Conservation (phyloP, 768 basidiomycete species). For the Cystofilobasidium bisporidii region DNA sequence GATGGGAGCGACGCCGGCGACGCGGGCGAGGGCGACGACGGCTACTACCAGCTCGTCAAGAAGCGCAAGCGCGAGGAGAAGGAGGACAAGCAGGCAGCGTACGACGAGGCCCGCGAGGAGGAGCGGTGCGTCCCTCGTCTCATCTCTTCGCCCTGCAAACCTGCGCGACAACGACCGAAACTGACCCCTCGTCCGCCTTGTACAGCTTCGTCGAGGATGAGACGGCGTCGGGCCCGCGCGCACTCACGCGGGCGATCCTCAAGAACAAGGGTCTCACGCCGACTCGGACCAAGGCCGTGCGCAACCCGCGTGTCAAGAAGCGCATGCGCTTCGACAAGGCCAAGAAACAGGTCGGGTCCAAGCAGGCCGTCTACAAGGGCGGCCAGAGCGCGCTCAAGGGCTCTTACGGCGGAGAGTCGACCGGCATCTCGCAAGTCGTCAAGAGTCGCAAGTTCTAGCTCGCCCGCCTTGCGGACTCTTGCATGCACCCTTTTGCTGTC, state of each 20-base stretch:
- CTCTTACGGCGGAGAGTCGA: slow-evolving; percentile 82
- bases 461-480: too few species aligned
- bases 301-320: slow-evolving; percentile 98
- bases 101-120: slow-evolving; percentile 56
- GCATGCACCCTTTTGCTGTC: too few species aligned
- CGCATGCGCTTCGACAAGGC: slow-evolving; percentile 84
- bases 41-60: slow-evolving; percentile 87
- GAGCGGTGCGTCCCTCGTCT: slow-evolving; percentile 47
- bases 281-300: slow-evolving; percentile 71
- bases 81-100: slow-evolving; percentile 67
- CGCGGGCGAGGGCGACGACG: slow-evolving; percentile 48
- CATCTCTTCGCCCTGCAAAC: not conserved
- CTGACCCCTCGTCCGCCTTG: not conserved
- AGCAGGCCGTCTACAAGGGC: slow-evolving; percentile 87
- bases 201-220: slow-evolving; percentile 36
- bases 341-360: slow-evolving; percentile 79
- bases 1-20: slow-evolving; percentile 31
- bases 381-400: slow-evolving; percentile 57
- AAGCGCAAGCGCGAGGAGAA: slow-evolving; percentile 60
- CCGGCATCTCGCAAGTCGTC: slow-evolving; percentile 82
- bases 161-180: not conserved
- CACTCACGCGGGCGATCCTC: slow-evolving; percentile 79
- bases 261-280: slow-evolving; percentile 93
- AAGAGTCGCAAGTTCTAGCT: slow-evolving; percentile 65
- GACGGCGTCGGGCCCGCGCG: slow-evolving; percentile 60